Base-by-base conservation (phyloP, 805 yeast genomes). In the Cyberlindnera euphorbiiphila region DNA sequence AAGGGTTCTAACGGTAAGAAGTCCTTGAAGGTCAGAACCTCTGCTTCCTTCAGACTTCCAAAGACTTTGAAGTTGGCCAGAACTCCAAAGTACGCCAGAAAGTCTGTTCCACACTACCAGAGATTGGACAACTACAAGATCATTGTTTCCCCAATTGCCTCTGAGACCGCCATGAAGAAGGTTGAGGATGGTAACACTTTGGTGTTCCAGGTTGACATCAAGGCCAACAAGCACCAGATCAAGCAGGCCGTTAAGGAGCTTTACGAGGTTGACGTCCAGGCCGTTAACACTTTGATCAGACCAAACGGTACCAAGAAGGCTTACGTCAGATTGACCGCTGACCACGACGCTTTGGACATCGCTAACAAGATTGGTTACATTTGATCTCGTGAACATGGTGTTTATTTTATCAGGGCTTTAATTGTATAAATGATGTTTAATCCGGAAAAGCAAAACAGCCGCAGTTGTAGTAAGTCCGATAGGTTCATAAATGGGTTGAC, bases 301-400 rank as follows among this genome's bases (percentile, higher is more conserved):
- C 97, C 98, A 70, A 89, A 93, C 74, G 98, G 98, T 73, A 85
- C 97, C 78, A 93, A 93, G 87, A 93, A 93, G 83, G 98, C 98
- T 68, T 93, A 84, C 81, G 91, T 93, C 69, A 87, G 95, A 79
- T 85, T 93, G 71, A 87, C 98, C 66, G 91, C 96, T 69, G 98
- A 93, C 74, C 85, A 81, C 80, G 98, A 93, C 76, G 98, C 98
- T 72, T 85, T 93, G 69, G 98, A 93, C 72, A 88, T 93, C 72
- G 98, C 98, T 70, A 89, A 89, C 95, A 87, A 93, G 78, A 93
- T 91, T 68, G 98, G 98, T 76, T 89, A 88, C 94, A 83, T 91
- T 72, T 91, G 79, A 85, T 61, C 55, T 43, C 45, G 39, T 44
- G 36, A 35, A 31, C 32, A 33, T 13, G 41, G 39, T 38, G 36